phyloP scores from a whole-genome alignment of 2,329 filamentous ascomycete genomes.

The Nemania sp. region DNA sequence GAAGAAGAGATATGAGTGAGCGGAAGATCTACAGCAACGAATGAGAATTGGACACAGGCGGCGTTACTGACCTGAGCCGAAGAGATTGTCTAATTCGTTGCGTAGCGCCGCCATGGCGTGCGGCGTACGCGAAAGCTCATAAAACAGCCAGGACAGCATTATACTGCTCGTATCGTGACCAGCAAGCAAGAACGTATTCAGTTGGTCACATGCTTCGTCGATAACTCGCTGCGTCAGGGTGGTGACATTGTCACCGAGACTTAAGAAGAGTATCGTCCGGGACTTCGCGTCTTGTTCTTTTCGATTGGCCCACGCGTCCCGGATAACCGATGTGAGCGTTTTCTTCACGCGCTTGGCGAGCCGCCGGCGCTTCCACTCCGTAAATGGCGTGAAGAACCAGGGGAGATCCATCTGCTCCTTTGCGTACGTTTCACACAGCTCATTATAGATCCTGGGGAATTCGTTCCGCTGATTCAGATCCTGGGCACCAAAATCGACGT shows the following conservation, averaged over 20 bases:
- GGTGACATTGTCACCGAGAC: background rate
- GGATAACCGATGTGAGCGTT: background rate
- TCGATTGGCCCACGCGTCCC: slow-evolving; percentile 15
- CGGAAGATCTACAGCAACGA: background rate
- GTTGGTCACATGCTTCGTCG: slow-evolving; percentile 42
- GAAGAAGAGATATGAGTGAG: background rate
- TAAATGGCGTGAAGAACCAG: background rate
- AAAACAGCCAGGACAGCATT: slow-evolving; percentile 44
- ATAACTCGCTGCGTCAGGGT: slow-evolving; percentile 31
- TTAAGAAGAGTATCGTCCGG: background rate
- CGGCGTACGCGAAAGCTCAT: slow-evolving; percentile 44
- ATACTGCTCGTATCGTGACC: slow-evolving; percentile 49
- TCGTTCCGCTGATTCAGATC: background rate
- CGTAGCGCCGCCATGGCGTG: slow-evolving; percentile 37
- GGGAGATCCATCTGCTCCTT: background rate
- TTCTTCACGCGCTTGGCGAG: background rate
- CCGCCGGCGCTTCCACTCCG: background rate
- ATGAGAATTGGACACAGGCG: background rate
- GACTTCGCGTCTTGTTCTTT: background rate
- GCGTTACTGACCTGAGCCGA: slow-evolving; percentile 34
- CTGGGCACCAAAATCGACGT: slow-evolving; percentile 22
- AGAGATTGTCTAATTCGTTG: slow-evolving; percentile 44
- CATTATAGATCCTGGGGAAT: slow-evolving; percentile 8
- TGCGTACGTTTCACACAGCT: slow-evolving; percentile 7
- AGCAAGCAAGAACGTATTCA: slow-evolving; percentile 48